These are phyloP conservation scores for Claviceps digitariae DNA, from an alignment of 2,329 filamentous ascomycete species.

Conservation along the genomic window DNA sequence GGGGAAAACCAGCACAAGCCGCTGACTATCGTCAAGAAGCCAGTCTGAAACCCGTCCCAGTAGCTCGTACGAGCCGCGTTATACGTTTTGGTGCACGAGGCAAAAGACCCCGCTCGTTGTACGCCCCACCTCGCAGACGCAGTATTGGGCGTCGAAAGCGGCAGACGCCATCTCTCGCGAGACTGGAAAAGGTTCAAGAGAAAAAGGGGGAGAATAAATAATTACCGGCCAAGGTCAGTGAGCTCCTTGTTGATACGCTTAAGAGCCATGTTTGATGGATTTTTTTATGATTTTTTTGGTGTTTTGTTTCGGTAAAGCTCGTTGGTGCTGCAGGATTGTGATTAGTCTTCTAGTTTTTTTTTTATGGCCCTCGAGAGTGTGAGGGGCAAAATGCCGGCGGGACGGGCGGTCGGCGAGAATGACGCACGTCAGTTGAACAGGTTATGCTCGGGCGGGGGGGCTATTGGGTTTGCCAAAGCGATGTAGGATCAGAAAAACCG, in stretches of 20 bases:
- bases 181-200: constrained; percentile 1
- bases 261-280: constrained; percentile 54
- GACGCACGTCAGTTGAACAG: constrained; percentile 16
- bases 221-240: constrained; percentile 77
- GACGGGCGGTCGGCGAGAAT: constrained; percentile 7
- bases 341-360: constrained; percentile 13
- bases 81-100: constrained; percentile 4
- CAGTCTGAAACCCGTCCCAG: not conserved
- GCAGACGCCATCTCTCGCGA: constrained; percentile 9
- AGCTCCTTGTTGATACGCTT: constrained; percentile 95
- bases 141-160: constrained; percentile 13
- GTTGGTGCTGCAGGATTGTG: constrained; percentile 8
- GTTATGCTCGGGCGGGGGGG: constrained; percentile 4
- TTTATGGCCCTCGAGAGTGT: not conserved
- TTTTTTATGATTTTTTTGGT: constrained; percentile 13
- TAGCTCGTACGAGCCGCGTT: constrained; percentile 6
- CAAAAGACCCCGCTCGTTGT: constrained; percentile 21
- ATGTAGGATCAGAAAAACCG: constrained; percentile 4
- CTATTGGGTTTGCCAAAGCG: constrained; percentile 8
- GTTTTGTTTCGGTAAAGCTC: constrained; percentile 5
- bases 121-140: constrained; percentile 25
- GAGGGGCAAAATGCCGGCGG: constrained; percentile 4
- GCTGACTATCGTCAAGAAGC: not conserved
- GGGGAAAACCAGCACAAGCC: not conserved
- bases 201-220: constrained; percentile 14